Conservation (phyloP, 164 flowering plant species). For the Umbellularia californica region DNA sequence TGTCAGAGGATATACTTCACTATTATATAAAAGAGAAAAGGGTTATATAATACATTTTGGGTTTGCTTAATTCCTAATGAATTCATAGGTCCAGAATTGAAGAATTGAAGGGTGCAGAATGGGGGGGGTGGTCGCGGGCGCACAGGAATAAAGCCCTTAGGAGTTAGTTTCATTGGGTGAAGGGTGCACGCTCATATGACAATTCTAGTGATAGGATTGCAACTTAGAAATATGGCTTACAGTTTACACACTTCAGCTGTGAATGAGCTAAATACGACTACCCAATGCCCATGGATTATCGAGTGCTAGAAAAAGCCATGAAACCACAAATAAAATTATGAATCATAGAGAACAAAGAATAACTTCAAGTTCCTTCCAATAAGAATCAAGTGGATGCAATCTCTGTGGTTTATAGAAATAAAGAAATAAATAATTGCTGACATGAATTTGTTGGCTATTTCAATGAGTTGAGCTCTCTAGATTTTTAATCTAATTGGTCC, state of each 20-base stretch:
- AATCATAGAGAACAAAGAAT: too few relatives aligned
- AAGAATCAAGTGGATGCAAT: background rate
- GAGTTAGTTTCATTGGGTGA: too few relatives aligned
- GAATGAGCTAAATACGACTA: too few relatives aligned
- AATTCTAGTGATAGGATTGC: background rate
- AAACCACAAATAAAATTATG: background rate
- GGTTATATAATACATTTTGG: too few relatives aligned
- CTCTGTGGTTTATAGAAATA: background rate
- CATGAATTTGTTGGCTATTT: background rate
- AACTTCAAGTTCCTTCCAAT: background rate
- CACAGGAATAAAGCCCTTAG: too few relatives aligned
- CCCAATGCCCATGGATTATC: background rate
- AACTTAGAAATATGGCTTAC: too few relatives aligned
- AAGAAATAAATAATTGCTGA: background rate
- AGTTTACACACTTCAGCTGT: background rate
- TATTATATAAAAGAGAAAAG: too few relatives aligned
- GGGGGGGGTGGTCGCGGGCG: too few relatives aligned
- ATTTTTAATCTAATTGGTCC: background rate
- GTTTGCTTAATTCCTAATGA: too few relatives aligned
- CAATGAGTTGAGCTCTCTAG: background rate
- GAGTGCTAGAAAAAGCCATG: background rate
- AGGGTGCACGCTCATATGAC: too few relatives aligned
- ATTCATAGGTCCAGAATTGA: too few relatives aligned
- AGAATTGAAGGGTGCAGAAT: too few relatives aligned
- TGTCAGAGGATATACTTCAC: background rate